phyloP scores from a whole-genome alignment of 768 basidiomycete species.

The Lentinula lateritia region DNA sequence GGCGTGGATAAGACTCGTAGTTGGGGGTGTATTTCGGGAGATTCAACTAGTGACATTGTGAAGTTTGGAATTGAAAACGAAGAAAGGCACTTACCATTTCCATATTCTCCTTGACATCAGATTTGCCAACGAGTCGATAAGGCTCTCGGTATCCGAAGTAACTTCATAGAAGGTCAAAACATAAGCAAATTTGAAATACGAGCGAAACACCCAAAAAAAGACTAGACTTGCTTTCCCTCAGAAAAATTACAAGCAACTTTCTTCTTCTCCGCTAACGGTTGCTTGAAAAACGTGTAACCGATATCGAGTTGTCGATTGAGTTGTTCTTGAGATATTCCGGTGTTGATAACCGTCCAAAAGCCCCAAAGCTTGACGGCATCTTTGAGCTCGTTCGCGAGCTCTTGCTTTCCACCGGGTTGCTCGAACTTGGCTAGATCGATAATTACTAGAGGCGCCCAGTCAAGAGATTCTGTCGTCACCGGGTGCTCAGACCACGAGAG shows the following conservation, averaged over 20 bases:
- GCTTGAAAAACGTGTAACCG: slow-evolving; percentile 29
- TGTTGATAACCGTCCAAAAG: slow-evolving; percentile 35
- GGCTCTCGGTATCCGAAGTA: slow-evolving; percentile 33
- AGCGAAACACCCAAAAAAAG: not conserved
- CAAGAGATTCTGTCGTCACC: slow-evolving; percentile 20
- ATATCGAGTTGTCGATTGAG: slow-evolving; percentile 27
- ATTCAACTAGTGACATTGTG: slow-evolving; percentile 17
- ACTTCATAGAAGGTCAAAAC: slow-evolving; percentile 6
- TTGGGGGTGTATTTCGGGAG: slow-evolving; percentile 28
- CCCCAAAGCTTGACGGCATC: slow-evolving; percentile 33
- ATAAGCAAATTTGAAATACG: not conserved
- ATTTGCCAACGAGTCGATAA: slow-evolving; percentile 23
- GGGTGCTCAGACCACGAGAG: slow-evolving; percentile 11
- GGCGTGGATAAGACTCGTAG: slow-evolving; percentile 11
- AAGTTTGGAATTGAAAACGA: too few species aligned
- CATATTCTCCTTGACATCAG: slow-evolving; percentile 30
- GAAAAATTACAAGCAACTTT: slow-evolving; percentile 24
- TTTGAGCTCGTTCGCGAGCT: slow-evolving; percentile 26
- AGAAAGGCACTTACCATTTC: slow-evolving; percentile 19
- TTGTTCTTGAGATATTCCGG: slow-evolving; percentile 33
- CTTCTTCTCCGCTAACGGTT: slow-evolving; percentile 28
- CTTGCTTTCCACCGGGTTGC: slow-evolving; percentile 23
- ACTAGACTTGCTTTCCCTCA: slow-evolving; percentile 24
- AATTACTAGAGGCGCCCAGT: slow-evolving; percentile 30
- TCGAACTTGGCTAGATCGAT: slow-evolving; percentile 32